Base-by-base conservation (phyloP, 2,329 filamentous ascomycete species). In the Cryphonectria parasitica region DNA sequence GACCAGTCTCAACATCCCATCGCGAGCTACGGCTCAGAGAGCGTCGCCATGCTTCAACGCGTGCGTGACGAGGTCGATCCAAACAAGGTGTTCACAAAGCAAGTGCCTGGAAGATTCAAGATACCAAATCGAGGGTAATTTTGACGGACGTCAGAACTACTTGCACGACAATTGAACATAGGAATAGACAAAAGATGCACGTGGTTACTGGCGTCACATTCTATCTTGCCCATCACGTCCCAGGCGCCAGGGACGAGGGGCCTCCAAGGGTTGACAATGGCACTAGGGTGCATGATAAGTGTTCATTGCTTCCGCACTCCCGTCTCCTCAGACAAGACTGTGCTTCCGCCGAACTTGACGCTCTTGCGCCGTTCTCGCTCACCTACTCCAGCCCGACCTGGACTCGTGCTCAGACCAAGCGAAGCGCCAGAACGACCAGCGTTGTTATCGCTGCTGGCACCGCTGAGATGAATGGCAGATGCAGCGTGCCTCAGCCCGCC, bases 301-400 rank as follows among this genome's bases (percentile, higher is more conserved):
- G 2, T 34, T n/a, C 22, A 58, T 31, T 58, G 28, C 13, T 58
- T 58, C 15, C 28, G 54, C n/a, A 13, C 28, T 6, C 54, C 54
- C 7, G 25, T 31, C 15, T 58, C 54, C 28, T 58, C 54, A 15
- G 54, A 58, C 11, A 64, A 1, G 25, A 70, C 71, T n/a, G 69
- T 71, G 31, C 66, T 81, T 60, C 81, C 82, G 2, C 84, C 85
- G 78, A 90, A 89, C 80, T 90, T 91, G 75, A 91, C 89, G 73
- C 88, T 90, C 83, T 90, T 90, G 77, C 88, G 83, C 73, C 87
- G 82, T 77, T 90, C 88, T 70, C 87, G 78, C 63, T 86, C 85
- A 0, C 73, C 67, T 0, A 76, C 77, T 1, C 78, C 77, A 36
- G 74, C 74, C 68, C 80, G 75, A 1, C 83, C 84, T 0, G 86